These are phyloP conservation scores for Helicocarpus griseus DNA, from an alignment of 2,329 filamentous ascomycete genomes.

Conservation along the genomic window DNA sequence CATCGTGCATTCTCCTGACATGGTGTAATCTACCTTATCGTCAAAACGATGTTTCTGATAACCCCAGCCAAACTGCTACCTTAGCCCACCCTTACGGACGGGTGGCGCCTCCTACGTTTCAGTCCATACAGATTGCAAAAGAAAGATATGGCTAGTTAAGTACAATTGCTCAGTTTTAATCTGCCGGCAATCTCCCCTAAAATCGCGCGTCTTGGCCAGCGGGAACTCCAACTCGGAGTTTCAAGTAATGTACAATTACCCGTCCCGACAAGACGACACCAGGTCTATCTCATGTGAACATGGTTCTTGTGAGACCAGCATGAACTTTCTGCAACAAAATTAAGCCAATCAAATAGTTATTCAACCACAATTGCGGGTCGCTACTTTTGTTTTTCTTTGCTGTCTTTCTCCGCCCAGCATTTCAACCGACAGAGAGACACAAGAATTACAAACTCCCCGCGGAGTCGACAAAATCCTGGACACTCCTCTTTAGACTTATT, in stretches of 20 bases:
- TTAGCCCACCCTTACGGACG: not conserved
- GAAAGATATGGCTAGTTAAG: too few species aligned
- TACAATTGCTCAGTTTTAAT: too few species aligned
- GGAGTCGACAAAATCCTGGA: too few species aligned
- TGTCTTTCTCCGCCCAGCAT: not conserved
- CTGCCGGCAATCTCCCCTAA: too few species aligned
- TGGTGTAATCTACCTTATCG: not conserved
- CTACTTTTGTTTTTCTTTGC: not conserved
- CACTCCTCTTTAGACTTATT: too few species aligned
- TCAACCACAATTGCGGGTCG: not conserved
- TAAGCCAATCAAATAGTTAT: not conserved
- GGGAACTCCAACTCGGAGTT: too few species aligned
- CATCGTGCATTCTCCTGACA: too few species aligned
- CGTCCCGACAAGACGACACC: not conserved
- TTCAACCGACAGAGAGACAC: not conserved
- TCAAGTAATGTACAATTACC: too few species aligned
- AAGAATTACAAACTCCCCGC: too few species aligned
- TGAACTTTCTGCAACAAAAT: not conserved
- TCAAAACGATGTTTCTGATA: not conserved
- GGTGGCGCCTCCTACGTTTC: not conserved
- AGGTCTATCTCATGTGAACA: not conserved
- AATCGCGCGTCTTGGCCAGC: too few species aligned
- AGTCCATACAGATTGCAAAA: too few species aligned
- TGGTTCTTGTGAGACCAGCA: not conserved
- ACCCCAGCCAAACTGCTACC: not conserved